Conservation (phyloP, 192 early-diverging fungal species). For the Umbelopsis vinacea region DNA sequence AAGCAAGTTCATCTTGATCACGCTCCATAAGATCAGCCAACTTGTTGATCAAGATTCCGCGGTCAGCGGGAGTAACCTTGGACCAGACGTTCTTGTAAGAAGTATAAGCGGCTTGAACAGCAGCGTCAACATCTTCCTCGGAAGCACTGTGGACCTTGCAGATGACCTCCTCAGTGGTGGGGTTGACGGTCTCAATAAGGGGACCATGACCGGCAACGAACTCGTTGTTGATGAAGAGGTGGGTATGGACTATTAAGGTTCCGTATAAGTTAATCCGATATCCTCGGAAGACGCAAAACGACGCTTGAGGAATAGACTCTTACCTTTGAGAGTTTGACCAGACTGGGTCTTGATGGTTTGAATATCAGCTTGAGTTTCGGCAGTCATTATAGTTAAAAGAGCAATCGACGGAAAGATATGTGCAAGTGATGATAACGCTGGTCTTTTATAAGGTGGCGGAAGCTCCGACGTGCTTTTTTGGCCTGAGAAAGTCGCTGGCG, state of each 20-base stretch:
- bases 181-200: slow-evolving; percentile 44
- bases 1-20: slow-evolving; percentile 54
- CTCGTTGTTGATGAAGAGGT: slow-evolving; percentile 48
- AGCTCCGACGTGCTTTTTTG: neutral
- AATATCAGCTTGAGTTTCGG: slow-evolving; percentile 35
- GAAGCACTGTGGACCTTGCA: slow-evolving; percentile 42
- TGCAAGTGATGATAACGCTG: neutral
- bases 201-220: slow-evolving; percentile 46
- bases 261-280: neutral
- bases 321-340: slow-evolving; percentile 40
- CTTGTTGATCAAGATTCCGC: slow-evolving; percentile 59
- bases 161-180: slow-evolving; percentile 41
- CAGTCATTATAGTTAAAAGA: slow-evolving; percentile 15
- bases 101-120: slow-evolving; percentile 38
- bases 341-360: slow-evolving; percentile 38
- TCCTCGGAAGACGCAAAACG: neutral
- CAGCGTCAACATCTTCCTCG: slow-evolving; percentile 44
- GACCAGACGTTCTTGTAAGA: slow-evolving; percentile 60
- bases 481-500: slow-evolving; percentile 17
- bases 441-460: slow-evolving; percentile 6
- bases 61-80: slow-evolving; percentile 51
- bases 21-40: slow-evolving; percentile 63
- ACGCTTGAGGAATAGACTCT: neutral
- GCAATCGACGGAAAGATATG: neutral
- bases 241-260: slow-evolving; percentile 39